phyloP scores from a whole-genome alignment of 2,329 filamentous ascomycete species.

The Ciborinia camelliae region DNA sequence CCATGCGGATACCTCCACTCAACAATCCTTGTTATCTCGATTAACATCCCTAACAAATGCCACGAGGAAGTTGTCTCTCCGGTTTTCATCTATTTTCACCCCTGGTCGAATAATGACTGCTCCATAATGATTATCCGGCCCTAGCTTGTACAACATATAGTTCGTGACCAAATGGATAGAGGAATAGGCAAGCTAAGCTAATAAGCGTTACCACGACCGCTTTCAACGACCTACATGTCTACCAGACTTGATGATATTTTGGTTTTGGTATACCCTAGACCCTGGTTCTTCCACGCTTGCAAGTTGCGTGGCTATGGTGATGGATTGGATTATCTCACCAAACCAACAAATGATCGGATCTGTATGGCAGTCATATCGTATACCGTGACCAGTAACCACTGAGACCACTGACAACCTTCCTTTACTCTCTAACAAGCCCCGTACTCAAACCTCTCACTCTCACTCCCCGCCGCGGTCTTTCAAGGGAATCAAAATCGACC shows the following conservation, averaged over 20 bases:
- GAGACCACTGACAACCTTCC: background rate
- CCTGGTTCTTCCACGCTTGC: background rate
- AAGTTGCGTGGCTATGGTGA: background rate
- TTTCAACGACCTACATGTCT: slow-evolving; percentile 11
- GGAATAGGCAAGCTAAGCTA: background rate
- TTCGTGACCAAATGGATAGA: background rate
- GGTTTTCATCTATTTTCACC: slow-evolving; percentile 13
- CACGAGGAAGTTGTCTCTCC: slow-evolving; percentile 17
- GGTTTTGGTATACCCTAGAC: slow-evolving; percentile 1
- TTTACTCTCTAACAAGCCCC: background rate
- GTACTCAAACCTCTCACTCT: background rate
- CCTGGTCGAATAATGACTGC: slow-evolving; percentile 8
- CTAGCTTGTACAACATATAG: slow-evolving; percentile 12
- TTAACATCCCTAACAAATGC: slow-evolving; percentile 16
- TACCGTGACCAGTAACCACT: too few relatives aligned
- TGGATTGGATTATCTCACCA: slow-evolving; percentile 4
- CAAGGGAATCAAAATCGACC: background rate
- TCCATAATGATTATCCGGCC: slow-evolving; percentile 2
- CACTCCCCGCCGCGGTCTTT: background rate
- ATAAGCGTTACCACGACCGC: background rate
- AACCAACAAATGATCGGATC: slow-evolving; percentile 6
- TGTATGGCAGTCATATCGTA: background rate
- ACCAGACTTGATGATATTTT: slow-evolving; percentile 12
- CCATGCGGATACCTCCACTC: slow-evolving; percentile 11
- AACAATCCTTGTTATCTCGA: slow-evolving; percentile 5